Base-by-base conservation (phyloP, 2,329 filamentous ascomycete genomes). In the Nothomitra cinnamomea region DNA sequence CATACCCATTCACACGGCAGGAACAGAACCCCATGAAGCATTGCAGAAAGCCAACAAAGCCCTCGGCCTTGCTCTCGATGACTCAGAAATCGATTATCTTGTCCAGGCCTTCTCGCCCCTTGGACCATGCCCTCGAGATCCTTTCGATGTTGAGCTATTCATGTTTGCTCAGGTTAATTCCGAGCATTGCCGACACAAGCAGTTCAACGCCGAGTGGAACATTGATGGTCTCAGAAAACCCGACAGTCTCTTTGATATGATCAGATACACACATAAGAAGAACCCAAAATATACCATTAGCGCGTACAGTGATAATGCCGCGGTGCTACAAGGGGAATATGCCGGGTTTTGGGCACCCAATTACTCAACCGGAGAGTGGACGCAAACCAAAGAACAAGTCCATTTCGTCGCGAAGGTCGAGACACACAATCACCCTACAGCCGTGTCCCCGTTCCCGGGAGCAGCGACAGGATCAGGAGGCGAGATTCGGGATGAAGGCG, bases 121-220 rank as follows among this genome's bases (percentile, higher is more conserved):
- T 28, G 75, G 75, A 2, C 67, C 72, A 51, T 71, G 79, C 51
- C 75, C 75, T 12, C 66, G 75, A 57, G 17, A 74, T 55, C 87
- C 87, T 1, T 83, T 88, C 56, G 92, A 96, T 65, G 86, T 96
- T 45, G 92, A 98, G 70, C 76, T 96, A 21, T 96, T 96, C 75
- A 96, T 96, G 92, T 98, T 96, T 67, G 90, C 90, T 15, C 92
- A 98, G 70, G 90, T 98, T 66, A 96, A 96, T 72, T 96, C 90
- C 2, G 92, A 98, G 74, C 90, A 96, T 69, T 95, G 79, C 64
- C 70, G 79, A 55, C 79, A 83, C 65, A 94, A 95, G 73, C 85
- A 94, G 61, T 98, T 98, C 77, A 98, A 98, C 67, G 89, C 92
- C 25, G 83, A 82, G 56, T 98, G 92, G 87, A 92, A 83, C 15